phyloP scores from a whole-genome alignment of 176 grass and related monocot species.

The Hyparrhenia diplandra region DNA sequence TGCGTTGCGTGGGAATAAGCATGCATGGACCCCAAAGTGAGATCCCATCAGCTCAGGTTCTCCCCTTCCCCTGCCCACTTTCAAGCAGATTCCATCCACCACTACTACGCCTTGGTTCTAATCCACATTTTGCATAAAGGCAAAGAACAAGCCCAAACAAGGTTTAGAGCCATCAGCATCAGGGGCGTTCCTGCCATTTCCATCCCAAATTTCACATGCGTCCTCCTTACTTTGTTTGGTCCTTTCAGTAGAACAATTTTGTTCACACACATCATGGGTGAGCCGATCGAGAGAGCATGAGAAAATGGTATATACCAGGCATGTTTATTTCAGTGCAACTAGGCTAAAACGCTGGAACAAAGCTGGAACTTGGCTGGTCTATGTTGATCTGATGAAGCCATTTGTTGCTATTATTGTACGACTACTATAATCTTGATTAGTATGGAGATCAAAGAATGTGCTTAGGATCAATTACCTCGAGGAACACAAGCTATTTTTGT shows the following conservation, averaged over 20 bases:
- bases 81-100: conserved; percentile 36
- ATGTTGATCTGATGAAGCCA: background rate
- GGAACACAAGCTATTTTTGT: background rate
- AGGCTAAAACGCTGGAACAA: no score
- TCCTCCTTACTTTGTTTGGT: background rate
- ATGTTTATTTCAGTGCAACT: background rate
- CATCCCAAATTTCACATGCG: background rate
- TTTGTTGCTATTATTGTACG: background rate
- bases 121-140: conserved; percentile 45
- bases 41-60: conserved; percentile 60
- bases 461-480: background rate
- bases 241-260: background rate
- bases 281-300: background rate
- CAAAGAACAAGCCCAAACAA: background rate
- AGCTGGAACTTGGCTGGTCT: background rate
- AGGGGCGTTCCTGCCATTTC: background rate
- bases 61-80: conserved; percentile 32
- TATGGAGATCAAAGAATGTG: background rate
- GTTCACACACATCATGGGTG: background rate
- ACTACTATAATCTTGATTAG: background rate
- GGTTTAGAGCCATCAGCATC: background rate
- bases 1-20: conserved; percentile 18
- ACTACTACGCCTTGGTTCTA: conserved; percentile 42
- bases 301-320: background rate
- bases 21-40: conserved; percentile 15